phyloP scores from a whole-genome alignment of 2,329 filamentous ascomycete genomes.

The Sporothrix humicola region DNA sequence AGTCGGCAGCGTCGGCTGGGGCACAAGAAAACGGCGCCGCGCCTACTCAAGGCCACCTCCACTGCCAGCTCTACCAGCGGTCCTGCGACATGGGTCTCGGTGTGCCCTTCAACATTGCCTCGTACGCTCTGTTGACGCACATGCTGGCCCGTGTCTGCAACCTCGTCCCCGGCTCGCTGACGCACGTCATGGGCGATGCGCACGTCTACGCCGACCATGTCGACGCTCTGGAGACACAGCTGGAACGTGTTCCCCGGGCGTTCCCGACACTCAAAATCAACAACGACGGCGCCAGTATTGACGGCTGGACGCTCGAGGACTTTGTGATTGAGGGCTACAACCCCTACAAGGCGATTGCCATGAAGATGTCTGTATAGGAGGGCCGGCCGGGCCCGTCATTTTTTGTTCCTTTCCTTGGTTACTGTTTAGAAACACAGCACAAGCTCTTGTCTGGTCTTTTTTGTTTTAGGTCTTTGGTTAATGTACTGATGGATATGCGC shows the following conservation, averaged over 20 bases:
- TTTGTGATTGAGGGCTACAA: constrained; percentile 88
- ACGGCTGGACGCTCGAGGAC: constrained; percentile 88
- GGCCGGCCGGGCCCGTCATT: background rate
- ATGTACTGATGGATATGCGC: background rate
- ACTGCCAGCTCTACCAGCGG: constrained; percentile 90
- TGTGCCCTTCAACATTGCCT: constrained; percentile 97
- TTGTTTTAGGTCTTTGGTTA: background rate
- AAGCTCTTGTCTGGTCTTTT: background rate
- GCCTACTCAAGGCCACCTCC: constrained; percentile 67
- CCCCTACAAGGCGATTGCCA: constrained; percentile 88
- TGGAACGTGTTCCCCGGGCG: constrained; percentile 76
- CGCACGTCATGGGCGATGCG: constrained; percentile 97
- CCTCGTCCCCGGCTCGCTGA: constrained; percentile 82
- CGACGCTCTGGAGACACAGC: constrained; percentile 80
- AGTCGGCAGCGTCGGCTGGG: constrained; percentile 36
- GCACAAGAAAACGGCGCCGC: constrained; percentile 30
- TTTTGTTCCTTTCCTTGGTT: background rate
- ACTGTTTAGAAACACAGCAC: constrained; percentile 13
- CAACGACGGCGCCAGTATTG: constrained; percentile 72
- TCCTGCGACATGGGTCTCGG: constrained; percentile 97
- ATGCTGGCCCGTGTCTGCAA: constrained; percentile 91
- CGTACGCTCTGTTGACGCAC: constrained; percentile 90
- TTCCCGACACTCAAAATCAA: constrained; percentile 83
- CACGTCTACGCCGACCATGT: constrained; percentile 95
- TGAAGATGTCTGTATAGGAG: constrained; percentile 93